Percentiles rank a stretch among this genome's conserved stretches.
Evolutionary conservation across 257 asterid genomes (phyloP).

Genomic region (Solanum chaucha): DNA sequence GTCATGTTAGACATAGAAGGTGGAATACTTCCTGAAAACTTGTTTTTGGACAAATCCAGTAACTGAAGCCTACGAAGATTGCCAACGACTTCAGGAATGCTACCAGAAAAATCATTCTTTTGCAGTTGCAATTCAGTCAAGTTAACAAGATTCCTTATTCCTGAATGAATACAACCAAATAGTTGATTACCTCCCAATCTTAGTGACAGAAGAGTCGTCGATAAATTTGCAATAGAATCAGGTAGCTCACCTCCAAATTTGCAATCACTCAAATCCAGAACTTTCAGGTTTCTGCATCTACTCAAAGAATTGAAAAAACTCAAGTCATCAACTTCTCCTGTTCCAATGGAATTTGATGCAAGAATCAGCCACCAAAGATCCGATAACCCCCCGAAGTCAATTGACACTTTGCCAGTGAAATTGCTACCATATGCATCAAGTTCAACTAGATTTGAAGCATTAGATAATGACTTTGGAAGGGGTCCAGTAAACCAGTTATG

Average conservation of each 20-base stretch:
- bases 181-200: not conserved
- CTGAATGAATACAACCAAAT: not conserved
- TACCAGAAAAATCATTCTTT: not conserved
- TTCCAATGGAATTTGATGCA: not conserved
- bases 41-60: not conserved
- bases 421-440: not conserved
- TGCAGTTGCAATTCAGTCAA: not conserved
- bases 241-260: not conserved
- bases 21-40: constrained; percentile 2
- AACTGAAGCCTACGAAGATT: constrained; percentile 6
- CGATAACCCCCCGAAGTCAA: not conserved
- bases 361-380: not conserved
- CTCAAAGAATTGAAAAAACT: not conserved
- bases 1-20: not conserved
- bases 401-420: not conserved
- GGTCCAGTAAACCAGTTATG: not conserved
- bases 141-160: not conserved
- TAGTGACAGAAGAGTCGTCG: not conserved
- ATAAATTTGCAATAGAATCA: not conserved
- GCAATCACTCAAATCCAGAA: not conserved
- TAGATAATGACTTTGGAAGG: not conserved
- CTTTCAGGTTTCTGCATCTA: not conserved
- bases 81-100: not conserved
- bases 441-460: not conserved
- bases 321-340: not conserved